These are phyloP conservation scores for Flaveria floridana DNA, from an alignment of 140 eudicot species.

Conservation along the genomic window DNA sequence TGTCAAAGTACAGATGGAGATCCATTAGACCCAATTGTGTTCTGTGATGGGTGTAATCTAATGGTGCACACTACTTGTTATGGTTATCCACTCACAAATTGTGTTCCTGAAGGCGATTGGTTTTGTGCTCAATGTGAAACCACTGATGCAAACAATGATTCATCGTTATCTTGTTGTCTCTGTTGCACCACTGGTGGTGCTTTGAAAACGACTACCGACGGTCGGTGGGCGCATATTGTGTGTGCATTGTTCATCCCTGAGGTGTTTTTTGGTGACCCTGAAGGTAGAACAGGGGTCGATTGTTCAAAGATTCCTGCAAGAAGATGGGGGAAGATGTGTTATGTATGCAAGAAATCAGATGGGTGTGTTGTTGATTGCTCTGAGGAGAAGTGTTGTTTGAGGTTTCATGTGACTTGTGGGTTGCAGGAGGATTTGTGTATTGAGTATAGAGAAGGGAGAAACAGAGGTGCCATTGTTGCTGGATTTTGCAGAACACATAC, in stretches of 20 bases:
- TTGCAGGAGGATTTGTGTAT: constrained; percentile 65
- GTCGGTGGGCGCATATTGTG: constrained; percentile 80
- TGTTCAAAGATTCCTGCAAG: constrained; percentile 44
- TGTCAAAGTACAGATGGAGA: constrained; percentile 88
- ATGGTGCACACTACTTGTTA: constrained; percentile 88
- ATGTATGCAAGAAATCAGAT: constrained; percentile 45
- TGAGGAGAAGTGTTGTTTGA: constrained; percentile 69
- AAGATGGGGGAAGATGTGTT: constrained; percentile 60
- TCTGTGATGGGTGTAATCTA: constrained; percentile 84
- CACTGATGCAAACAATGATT: not conserved
- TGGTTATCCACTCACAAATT: constrained; percentile 58
- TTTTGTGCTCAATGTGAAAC: constrained; percentile 55
- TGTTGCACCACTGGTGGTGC: constrained; percentile 68
- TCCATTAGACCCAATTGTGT: constrained; percentile 72
- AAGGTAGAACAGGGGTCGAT: constrained; percentile 71
- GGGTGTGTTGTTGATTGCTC: constrained; percentile 88
- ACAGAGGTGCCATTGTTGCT: constrained; percentile 67
- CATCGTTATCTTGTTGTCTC: constrained; percentile 60
- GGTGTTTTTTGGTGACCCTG: constrained; percentile 67
- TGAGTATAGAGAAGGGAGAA: constrained; percentile 71
- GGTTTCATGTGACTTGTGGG: constrained; percentile 90
- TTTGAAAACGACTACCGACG: constrained; percentile 58
- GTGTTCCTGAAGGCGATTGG: constrained; percentile 91
- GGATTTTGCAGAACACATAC: constrained; percentile 72
- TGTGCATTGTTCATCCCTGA: constrained; percentile 80